A percentile compares a stretch with the other conserved stretches of the same genome.
Evolutionary conservation across 768 basidiomycete genomes (phyloP).

Genomic region (Boletus reticulatus): DNA sequence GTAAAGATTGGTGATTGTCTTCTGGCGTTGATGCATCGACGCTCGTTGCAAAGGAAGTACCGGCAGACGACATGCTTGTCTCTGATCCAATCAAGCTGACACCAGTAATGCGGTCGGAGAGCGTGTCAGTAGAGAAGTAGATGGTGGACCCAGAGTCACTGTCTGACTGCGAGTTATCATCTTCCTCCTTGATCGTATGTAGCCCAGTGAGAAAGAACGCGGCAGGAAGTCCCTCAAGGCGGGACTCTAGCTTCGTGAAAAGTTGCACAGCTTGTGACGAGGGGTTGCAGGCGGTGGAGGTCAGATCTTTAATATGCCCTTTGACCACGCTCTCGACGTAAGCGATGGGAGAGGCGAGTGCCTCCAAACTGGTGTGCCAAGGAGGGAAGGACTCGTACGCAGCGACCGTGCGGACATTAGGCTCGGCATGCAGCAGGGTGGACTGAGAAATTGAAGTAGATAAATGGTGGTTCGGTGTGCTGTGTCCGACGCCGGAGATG

Average conservation of each 20-base stretch:
- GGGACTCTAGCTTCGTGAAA: not conserved
- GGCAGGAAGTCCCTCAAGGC: not conserved
- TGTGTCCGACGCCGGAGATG: not conserved
- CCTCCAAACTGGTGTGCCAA: not conserved
- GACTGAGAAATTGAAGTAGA: not conserved
- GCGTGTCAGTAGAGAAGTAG: slow-evolving; percentile 8
- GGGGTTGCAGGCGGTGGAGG: not conserved
- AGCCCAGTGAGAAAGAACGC: not conserved
- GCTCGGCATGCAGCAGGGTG: not conserved
- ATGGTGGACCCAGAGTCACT: not conserved
- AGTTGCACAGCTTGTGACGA: not conserved
- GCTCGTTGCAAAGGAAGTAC: slow-evolving; percentile 22
- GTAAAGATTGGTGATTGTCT: not conserved
- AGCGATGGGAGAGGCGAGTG: not conserved
- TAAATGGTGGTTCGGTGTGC: not conserved
- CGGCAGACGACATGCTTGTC: not conserved
- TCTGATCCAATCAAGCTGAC: not conserved
- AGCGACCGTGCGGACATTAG: not conserved
- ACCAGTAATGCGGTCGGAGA: not conserved
- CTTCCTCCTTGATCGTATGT: slow-evolving; percentile 7
- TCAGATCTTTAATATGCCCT: not conserved
- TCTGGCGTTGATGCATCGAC: slow-evolving; percentile 1
- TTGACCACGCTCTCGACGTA: not conserved
- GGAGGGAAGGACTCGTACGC: not conserved
- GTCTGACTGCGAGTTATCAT: not conserved